Conservation (phyloP, 2,329 filamentous ascomycete species). For the Paracamarosporium sp. region DNA sequence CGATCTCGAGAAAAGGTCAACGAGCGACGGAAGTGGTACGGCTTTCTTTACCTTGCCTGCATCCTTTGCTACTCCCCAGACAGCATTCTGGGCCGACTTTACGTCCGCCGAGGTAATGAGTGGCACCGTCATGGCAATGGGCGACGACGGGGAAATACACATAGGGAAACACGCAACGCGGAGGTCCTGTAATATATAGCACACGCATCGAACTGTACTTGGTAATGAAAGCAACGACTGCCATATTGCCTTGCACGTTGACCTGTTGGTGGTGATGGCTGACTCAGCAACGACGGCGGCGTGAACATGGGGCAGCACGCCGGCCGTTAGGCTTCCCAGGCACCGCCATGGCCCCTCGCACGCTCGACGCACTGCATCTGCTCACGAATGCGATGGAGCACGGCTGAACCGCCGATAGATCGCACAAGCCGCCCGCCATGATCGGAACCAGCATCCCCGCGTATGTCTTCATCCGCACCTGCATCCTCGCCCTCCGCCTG, state of each 20-base stretch:
- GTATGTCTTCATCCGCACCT: constrained; percentile 56
- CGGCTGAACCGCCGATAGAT: no score
- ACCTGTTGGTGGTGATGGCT: no score
- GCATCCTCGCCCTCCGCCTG: constrained; percentile 57
- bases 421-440: constrained; percentile 39
- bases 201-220: background rate
- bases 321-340: background rate
- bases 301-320: background rate
- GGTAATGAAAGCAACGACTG: background rate
- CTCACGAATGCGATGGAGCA: constrained; percentile 10
- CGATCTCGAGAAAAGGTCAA: constrained; percentile 15
- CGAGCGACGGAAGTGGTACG: constrained; percentile 22
- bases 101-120: constrained; percentile 36
- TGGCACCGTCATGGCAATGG: constrained; percentile 44
- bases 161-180: background rate
- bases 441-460: constrained; percentile 48
- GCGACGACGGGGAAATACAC: constrained; percentile 33
- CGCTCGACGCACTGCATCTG: background rate
- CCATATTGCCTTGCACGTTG: no score
- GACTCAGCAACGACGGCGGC: background rate
- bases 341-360: constrained; percentile 5
- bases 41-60: constrained; percentile 39
- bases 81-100: constrained; percentile 50
- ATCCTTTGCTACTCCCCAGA: constrained; percentile 26
- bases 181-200: background rate